phyloP scores from a whole-genome alignment of 2,329 filamentous ascomycete species.

The Exophiala viscosa region DNA sequence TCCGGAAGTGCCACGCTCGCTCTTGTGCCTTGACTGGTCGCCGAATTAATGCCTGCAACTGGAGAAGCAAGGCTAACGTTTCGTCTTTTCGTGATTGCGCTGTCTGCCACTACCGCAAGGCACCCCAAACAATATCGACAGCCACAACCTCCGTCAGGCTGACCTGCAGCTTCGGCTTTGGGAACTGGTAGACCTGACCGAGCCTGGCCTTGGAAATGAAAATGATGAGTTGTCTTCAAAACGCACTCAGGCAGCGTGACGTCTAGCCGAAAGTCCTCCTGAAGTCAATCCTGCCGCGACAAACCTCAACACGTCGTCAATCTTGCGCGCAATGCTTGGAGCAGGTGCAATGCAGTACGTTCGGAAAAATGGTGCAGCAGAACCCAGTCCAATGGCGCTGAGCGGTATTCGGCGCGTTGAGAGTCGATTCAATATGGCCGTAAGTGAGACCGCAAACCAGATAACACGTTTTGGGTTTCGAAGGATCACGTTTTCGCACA shows the following conservation, averaged over 20 bases:
- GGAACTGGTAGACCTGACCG: too few relatives aligned
- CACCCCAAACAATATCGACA: background rate
- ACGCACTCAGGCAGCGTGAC: too few relatives aligned
- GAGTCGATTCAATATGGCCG: too few relatives aligned
- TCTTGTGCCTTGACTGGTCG: background rate
- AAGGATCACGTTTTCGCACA: background rate
- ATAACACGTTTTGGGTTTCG: background rate
- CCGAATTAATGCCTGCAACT: conserved; percentile 1
- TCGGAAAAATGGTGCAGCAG: too few relatives aligned
- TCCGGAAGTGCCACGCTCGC: background rate
- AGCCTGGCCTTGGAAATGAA: background rate
- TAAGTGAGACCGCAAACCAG: background rate
- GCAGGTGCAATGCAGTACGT: too few relatives aligned
- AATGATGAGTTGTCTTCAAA: background rate
- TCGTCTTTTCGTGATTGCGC: background rate
- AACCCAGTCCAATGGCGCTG: too few relatives aligned
- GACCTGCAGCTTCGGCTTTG: conserved; percentile 1
- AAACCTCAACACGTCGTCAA: too few relatives aligned
- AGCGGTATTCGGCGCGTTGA: too few relatives aligned
- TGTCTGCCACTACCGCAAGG: background rate
- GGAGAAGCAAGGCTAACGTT: conserved; percentile 1
- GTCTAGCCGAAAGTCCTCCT: too few relatives aligned
- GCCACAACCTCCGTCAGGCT: background rate
- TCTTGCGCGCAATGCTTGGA: too few relatives aligned
- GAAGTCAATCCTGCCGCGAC: too few relatives aligned